Base-by-base conservation (phyloP, 2,329 filamentous ascomycete species). In the Aspergillus sclerotialis region DNA sequence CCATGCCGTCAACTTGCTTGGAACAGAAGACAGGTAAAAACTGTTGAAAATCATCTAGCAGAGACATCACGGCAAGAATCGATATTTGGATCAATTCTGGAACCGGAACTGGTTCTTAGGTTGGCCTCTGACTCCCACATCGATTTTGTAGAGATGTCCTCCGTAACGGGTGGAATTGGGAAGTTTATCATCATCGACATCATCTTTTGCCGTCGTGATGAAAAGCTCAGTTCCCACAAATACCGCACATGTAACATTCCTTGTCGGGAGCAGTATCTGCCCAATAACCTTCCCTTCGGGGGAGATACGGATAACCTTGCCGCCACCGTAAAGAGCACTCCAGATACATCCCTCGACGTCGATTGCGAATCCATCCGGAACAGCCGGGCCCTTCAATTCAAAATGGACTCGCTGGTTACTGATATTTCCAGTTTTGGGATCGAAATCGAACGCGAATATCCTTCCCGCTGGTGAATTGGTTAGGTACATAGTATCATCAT, bases 301-400 rank as follows among this genome's bases (percentile, higher is more conserved):
- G 30, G 74, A 77, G 52, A 94, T 81, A 56, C 83, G 78, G 45
- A 94, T 65, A 15, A 94, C 84, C 40, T 78, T 75, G 39, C 75
- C 69, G 42, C 82, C 84, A 35, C 87, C 87, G 55, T 86, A 92
- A n/a, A 92, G 70, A 6, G 86, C 84, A 41, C 84, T 80, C 89
- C 90, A 95, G 51, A 94, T 72, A 64, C 83, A 82, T n/a, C 87
- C 88, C 35, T 93, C 78, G 28, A 73, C 75, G 54, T 95, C 89
- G 51, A 93, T 75, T 42, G 82, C 80, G 63, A 90, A 89, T 2
- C 89, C 89, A 60, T 95, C 89, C 1, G 87, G 87, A 42, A 75
- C 70, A 5, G 78, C 76, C 30, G 72, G 59, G 1, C 75, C 75
- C 4, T 75, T 70, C 53, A 88, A 78, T 37, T 73, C 67, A 65